Base-by-base conservation (phyloP, 1,284 basidiomycete genomes). In the Gymnopus androsaceus region DNA sequence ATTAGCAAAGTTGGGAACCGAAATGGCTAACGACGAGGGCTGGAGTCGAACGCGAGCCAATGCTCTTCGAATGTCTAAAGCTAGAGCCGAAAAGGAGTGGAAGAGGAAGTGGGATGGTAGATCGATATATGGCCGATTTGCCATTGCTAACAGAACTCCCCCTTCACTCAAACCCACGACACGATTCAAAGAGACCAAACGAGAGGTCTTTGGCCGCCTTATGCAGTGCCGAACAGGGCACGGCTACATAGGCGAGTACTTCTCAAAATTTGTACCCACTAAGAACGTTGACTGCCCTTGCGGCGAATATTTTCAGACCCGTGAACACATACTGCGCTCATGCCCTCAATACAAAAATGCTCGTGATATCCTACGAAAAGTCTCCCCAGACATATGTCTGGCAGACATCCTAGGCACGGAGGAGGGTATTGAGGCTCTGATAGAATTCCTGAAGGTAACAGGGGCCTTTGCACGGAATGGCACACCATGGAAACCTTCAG, bases 231-330 rank as follows among this genome's bases (percentile, higher is more conserved):
- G 67, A 9, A 70, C 63, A 19, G 64, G 64, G 15, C 69, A 70
- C 42, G 60, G 55, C 3, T 68, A 65, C 63, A 60, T 57, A 17
- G 67, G 70, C 38, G 66, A 70, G 59, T 71, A 66, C 58, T 63
- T 66, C 53, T n/a, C 30, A 3, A 27, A 57, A 11, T 69, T 70
- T 54, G 59, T 68, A 15, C 65, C 65, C 11, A 41, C 49, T 31
- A 63, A 67, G 57, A 15, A 50, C 34, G 53, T 55, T 44, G 56
- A 51, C 36, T 71, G 69, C 64, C 63, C 67, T 15, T 72, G 70
- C 47, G 67, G 64, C n/a, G 60, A 63, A 40, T n/a, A 23, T 2
- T 25, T 63, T 3, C 65, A 72, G 53, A 64, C 68, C 1, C 52
- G 67, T 25, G 63, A 65, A 54, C 71, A 72, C 54, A 63, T 72